phyloP scores from a whole-genome alignment of 2,329 filamentous ascomycete species.

The Colletotrichum orbiculare region DNA sequence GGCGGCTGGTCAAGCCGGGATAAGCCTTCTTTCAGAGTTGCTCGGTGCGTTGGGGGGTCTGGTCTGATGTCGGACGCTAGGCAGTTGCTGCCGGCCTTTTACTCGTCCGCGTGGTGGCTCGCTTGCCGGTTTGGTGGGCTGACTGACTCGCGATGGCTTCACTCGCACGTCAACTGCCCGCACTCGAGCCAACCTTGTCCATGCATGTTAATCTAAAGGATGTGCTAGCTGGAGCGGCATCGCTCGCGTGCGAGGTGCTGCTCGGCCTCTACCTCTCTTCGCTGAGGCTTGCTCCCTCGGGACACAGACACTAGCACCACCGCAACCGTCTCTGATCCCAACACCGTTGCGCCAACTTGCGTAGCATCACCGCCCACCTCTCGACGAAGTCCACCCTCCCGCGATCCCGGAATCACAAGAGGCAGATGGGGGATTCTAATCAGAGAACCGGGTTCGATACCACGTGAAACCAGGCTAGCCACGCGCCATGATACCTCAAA shows the following conservation, averaged over 20 bases:
- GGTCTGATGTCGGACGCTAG: constrained; percentile 8
- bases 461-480: constrained; percentile 15
- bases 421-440: constrained; percentile 8
- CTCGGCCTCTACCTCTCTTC: too few relatives aligned
- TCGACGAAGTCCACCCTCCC: constrained; percentile 5
- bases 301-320: too few relatives aligned
- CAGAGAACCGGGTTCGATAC: not conserved
- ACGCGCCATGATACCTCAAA: constrained; percentile 12
- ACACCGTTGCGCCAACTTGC: not conserved
- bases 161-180: constrained; percentile 7
- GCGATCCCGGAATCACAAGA: constrained; percentile 14
- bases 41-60: constrained; percentile 1
- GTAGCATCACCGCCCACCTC: not conserved
- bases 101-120: not conserved
- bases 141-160: constrained; percentile 28
- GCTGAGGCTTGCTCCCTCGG: too few relatives aligned
- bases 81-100: not conserved
- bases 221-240: too few relatives aligned
- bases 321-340: not conserved
- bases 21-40: constrained; percentile 14
- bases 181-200: constrained; percentile 23
- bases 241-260: too few relatives aligned
- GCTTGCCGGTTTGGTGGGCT: not conserved
- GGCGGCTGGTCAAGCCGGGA: not conserved
- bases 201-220: constrained; percentile 14